Conservation (phyloP, 805 yeast species). For the Zygoascus flipseniorum region DNA sequence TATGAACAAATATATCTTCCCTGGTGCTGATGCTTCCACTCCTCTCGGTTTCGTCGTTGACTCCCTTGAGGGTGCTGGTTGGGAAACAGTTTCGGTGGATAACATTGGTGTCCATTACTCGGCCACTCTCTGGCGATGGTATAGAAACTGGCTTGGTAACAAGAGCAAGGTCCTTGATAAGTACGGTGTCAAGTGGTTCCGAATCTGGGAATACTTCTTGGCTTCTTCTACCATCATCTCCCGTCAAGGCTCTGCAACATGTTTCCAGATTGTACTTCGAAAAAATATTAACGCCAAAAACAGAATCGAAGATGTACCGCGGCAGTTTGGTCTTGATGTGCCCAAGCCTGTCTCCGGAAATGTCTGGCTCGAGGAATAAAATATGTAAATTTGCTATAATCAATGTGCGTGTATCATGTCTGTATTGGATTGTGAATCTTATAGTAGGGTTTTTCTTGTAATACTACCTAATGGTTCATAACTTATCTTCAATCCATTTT, state of each 20-base stretch:
- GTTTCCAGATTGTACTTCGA: conserved; percentile 85
- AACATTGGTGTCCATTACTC: conserved; percentile 91
- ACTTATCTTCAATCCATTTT: too few relatives aligned
- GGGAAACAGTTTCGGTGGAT: conserved; percentile 75
- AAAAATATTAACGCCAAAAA: conserved; percentile 81
- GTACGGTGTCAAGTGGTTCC: conserved; percentile 84
- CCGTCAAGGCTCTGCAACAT: conserved; percentile 89
- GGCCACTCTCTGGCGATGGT: conserved; percentile 89
- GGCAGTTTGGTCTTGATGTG: conserved; percentile 61
- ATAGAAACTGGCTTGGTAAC: conserved; percentile 86
- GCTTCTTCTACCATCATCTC: conserved; percentile 75
- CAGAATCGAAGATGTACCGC: conserved; percentile 72
- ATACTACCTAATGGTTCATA: too few relatives aligned
- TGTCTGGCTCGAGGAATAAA: conserved; percentile 22
- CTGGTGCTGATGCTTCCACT: conserved; percentile 95
- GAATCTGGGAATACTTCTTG: conserved; percentile 89
- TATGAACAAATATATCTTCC: conserved; percentile 94
- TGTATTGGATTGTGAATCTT: too few relatives aligned
- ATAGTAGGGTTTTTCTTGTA: too few relatives aligned
- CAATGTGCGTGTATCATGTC: not conserved
- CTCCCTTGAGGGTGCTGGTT: conserved; percentile 72
- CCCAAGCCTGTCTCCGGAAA: conserved; percentile 28
- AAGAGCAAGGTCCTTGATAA: conserved; percentile 64
- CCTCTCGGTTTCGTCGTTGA: conserved; percentile 79
- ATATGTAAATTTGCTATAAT: not conserved